Evolutionary conservation across 179 eudicot genomes (phyloP).

Genomic region (Beta corolliflora): DNA sequence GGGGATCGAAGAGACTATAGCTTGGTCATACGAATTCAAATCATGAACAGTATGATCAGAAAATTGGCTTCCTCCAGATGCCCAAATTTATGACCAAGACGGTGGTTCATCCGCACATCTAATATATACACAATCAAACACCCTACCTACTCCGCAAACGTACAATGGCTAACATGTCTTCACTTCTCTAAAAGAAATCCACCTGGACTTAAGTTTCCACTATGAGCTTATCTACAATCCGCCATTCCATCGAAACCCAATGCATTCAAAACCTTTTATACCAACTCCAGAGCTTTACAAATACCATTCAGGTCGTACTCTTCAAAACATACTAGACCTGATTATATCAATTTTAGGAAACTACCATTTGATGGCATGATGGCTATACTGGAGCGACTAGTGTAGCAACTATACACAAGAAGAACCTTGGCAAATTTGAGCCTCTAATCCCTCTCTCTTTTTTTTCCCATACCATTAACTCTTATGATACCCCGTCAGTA

Average conservation of each 20-base stretch:
- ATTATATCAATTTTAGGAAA: not conserved
- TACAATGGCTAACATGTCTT: too few relatives aligned
- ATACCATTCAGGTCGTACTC: not conserved
- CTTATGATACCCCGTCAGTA: not conserved
- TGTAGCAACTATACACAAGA: not conserved
- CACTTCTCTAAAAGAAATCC: too few relatives aligned
- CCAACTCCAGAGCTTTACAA: not conserved
- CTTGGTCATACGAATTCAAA: not conserved
- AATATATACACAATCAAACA: too few relatives aligned
- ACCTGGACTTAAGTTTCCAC: too few relatives aligned
- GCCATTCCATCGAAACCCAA: too few relatives aligned
- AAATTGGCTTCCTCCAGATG: not conserved
- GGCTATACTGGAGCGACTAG: not conserved
- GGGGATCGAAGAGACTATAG: not conserved
- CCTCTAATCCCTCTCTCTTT: not conserved
- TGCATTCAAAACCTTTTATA: not conserved
- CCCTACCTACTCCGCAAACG: too few relatives aligned
- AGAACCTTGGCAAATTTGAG: too few relatives aligned
- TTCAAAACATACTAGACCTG: not conserved
- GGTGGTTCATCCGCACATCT: too few relatives aligned
- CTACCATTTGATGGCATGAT: not conserved
- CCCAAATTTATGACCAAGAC: not conserved
- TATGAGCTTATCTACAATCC: too few relatives aligned
- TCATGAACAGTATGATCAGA: not conserved
- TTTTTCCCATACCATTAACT: not conserved